A percentile compares a stretch with the other conserved stretches of the same genome.
Evolutionary conservation across 202 grass and related monocot species (phyloP).

Genomic region (Musa balbisiana): DNA sequence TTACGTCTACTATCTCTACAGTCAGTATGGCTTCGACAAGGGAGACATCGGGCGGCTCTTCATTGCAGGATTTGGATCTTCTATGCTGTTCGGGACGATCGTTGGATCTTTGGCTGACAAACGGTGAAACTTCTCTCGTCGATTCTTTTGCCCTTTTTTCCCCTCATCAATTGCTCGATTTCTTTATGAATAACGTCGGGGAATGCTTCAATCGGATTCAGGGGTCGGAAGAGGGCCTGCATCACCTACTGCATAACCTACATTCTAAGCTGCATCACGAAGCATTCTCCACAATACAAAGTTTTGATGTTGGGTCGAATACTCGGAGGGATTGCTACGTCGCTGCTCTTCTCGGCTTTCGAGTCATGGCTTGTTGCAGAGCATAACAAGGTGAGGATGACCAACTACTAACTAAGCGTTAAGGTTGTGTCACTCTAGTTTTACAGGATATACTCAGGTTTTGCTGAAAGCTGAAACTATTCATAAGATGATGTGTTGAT

Average conservation of each 20-base stretch:
- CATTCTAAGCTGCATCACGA: constrained; percentile 95
- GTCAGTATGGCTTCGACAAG: constrained; percentile 89
- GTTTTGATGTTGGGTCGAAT: constrained; percentile 77
- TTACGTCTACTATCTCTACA: constrained; percentile 94
- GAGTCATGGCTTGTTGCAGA: constrained; percentile 96
- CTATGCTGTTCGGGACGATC: constrained; percentile 96
- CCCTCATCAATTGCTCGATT: neutral
- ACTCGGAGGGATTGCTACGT: constrained; percentile 78
- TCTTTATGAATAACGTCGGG: neutral
- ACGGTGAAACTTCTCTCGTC: constrained; percentile 38
- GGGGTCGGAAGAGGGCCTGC: constrained; percentile 86
- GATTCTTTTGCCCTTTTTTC: neutral
- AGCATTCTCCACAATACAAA: constrained; percentile 87
- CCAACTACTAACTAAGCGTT: too few relatives aligned
- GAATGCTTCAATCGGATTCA: constrained; percentile 4
- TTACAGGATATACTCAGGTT: too few relatives aligned
- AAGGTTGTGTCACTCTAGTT: too few relatives aligned
- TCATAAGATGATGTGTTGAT: too few relatives aligned
- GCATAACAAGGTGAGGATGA: constrained; percentile 70
- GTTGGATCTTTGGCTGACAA: constrained; percentile 91
- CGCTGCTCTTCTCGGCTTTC: constrained; percentile 89
- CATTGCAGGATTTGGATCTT: constrained; percentile 96
- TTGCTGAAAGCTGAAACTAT: too few relatives aligned
- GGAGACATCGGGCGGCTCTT: constrained; percentile 98
- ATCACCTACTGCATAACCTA: constrained; percentile 92